Conservation (phyloP, 768 basidiomycete species). For the Leucosporidium scottii region DNA sequence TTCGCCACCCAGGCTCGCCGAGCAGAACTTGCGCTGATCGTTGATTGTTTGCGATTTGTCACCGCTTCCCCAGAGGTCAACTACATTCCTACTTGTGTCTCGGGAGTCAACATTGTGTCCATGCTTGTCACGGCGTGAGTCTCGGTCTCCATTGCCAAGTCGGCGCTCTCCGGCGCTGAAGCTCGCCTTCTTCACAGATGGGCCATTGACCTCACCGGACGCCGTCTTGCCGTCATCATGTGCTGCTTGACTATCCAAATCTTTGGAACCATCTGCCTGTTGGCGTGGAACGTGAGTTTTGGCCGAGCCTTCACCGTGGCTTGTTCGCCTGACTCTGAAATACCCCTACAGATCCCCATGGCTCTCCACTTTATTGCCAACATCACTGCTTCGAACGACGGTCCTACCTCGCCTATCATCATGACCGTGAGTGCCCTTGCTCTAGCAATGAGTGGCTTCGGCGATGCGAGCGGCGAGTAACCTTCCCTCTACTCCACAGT, state of each 20-base stretch:
- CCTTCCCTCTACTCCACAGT: background rate
- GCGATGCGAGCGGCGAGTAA: background rate
- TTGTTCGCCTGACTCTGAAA: background rate
- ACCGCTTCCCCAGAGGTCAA: background rate
- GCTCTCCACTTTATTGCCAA: background rate
- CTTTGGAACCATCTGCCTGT: background rate
- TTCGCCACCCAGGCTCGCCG: no score
- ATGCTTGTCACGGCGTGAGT: background rate
- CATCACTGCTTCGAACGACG: background rate
- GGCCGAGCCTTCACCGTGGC: background rate
- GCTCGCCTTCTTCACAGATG: background rate
- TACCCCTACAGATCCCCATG: background rate
- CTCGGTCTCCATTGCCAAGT: background rate
- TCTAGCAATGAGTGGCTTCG: background rate
- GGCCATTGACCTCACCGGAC: background rate
- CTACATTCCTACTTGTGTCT: background rate
- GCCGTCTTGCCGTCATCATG: background rate
- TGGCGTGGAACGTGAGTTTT: background rate
- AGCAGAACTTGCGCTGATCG: background rate
- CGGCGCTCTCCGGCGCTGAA: background rate
- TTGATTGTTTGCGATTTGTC: background rate
- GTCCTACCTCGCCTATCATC: background rate
- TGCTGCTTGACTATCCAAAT: background rate
- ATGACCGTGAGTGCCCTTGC: background rate
- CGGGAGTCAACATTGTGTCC: background rate